Evolutionary conservation across 305 asterid genomes (phyloP).

Genomic region (Nicotiana rustica): DNA sequence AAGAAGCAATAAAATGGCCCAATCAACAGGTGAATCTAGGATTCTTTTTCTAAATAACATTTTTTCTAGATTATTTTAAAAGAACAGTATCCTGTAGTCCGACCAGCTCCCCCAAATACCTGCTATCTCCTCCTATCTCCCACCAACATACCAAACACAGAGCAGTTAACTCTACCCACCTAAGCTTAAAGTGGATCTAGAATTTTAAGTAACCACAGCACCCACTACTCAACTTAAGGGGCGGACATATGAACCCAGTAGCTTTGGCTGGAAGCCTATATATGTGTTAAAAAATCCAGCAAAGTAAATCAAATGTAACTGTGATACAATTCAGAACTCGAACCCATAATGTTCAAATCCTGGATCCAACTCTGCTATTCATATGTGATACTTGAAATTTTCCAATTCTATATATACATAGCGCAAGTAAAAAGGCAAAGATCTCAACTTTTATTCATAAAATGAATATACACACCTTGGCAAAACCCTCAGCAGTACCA

Average conservation of each 20-base stretch:
- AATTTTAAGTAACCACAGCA: neutral
- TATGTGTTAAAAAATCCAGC: neutral
- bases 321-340: too few relatives aligned
- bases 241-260: too few relatives aligned
- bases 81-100: neutral
- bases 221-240: neutral
- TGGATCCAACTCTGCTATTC: neutral
- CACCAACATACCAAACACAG: neutral
- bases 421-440: neutral
- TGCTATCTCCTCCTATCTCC: neutral
- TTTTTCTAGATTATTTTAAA: neutral
- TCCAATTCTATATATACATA: neutral
- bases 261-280: too few relatives aligned
- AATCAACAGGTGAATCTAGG: slow-evolving; percentile 8
- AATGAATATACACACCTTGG: slow-evolving; percentile 61
- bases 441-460: neutral
- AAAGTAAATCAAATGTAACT: neutral
- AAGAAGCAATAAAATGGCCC: neutral
- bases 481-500: slow-evolving; percentile 86
- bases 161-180: neutral
- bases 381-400: neutral
- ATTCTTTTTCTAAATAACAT: neutral
- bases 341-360: neutral
- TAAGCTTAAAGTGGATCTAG: slow-evolving; percentile 14
- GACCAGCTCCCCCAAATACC: neutral